phyloP scores from a whole-genome alignment of 495 filamentous ascomycete genomes.

The Daldinia concentrica region DNA sequence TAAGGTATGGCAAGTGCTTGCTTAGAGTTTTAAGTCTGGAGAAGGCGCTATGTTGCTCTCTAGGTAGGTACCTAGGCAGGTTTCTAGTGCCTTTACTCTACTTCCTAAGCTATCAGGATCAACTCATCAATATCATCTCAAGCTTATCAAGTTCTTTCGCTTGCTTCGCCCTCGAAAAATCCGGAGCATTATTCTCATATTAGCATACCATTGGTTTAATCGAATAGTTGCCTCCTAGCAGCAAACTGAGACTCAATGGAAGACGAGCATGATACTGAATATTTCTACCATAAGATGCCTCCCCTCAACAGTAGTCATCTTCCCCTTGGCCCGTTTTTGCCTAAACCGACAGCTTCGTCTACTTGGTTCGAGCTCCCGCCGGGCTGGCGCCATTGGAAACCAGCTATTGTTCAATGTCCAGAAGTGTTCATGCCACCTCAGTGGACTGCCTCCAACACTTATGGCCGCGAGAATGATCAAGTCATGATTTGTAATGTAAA shows the following conservation, averaged over 20 bases:
- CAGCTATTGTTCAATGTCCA: constrained; percentile 3
- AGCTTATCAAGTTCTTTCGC: neutral
- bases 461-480: neutral
- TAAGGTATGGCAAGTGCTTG: neutral
- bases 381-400: neutral
- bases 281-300: neutral
- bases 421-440: neutral
- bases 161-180: neutral
- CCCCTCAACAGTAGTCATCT: no score
- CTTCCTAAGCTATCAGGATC: neutral
- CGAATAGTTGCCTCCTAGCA: neutral
- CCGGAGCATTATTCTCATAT: neutral
- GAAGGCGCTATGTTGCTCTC: neutral
- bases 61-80: neutral
- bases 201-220: neutral
- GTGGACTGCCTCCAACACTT: neutral
- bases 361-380: neutral
- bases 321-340: no score
- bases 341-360: neutral
- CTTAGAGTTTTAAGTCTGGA: neutral
- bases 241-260: neutral
- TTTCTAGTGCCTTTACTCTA: neutral
- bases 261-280: neutral
- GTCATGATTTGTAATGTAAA: constrained; percentile 22
- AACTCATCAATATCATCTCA: neutral